Evolutionary conservation across 2,329 filamentous ascomycete genomes (phyloP).

Genomic region (Teratosphaeria pseudoeucalypti): DNA sequence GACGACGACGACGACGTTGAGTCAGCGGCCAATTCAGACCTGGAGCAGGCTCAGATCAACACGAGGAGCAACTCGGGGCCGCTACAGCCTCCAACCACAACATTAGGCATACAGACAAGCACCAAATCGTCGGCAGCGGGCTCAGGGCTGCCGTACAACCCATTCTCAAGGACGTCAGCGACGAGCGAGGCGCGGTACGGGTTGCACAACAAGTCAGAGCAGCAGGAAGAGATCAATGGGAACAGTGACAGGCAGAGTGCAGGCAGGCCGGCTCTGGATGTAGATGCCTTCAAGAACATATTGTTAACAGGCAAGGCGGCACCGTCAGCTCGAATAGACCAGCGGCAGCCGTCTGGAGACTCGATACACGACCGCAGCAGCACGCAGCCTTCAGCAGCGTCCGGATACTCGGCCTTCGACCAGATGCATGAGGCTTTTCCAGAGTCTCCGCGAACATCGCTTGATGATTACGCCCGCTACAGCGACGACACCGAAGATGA

Average conservation of each 20-base stretch:
- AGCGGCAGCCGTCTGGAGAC: slow-evolving; percentile 1
- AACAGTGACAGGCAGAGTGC: slow-evolving; percentile 3
- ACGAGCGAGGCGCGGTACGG: slow-evolving; percentile 16
- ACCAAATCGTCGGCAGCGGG: slow-evolving; percentile 4
- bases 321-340: slow-evolving; percentile 11
- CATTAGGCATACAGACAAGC: slow-evolving; percentile 1
- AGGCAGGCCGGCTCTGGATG: slow-evolving; percentile 46
- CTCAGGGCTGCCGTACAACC: slow-evolving; percentile 20
- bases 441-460: slow-evolving; percentile 47
- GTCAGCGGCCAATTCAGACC: slow-evolving; percentile 12
- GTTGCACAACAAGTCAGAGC: slow-evolving; percentile 2
- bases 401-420: slow-evolving; percentile 47
- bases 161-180: slow-evolving; percentile 24
- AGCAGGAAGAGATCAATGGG: slow-evolving; percentile 2
- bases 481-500: slow-evolving; percentile 16
- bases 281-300: slow-evolving; percentile 64
- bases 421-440: slow-evolving; percentile 28
- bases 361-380: slow-evolving; percentile 34
- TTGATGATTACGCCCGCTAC: slow-evolving; percentile 25
- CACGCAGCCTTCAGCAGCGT: slow-evolving; percentile 46
- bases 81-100: slow-evolving; percentile 4
- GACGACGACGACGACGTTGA: slow-evolving; percentile 11
- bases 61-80: slow-evolving; percentile 13
- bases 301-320: slow-evolving; percentile 57
- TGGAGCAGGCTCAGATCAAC: slow-evolving; percentile 13